Conservation (phyloP, 2,329 filamentous ascomycete species). For the Aspergillus quadricinctus region DNA sequence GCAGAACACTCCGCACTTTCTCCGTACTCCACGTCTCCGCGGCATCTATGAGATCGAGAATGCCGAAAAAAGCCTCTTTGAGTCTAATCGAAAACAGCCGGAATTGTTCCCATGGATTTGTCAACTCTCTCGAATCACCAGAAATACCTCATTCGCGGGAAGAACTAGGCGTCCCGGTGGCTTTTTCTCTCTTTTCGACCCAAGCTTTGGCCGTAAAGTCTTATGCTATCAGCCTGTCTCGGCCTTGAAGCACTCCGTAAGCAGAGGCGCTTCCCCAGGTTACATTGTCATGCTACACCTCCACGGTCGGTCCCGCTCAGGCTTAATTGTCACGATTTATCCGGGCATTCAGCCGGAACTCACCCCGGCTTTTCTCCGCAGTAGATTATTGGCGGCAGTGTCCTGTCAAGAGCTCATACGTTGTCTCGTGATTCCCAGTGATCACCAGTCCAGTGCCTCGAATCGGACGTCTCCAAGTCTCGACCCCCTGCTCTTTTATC, state of each 20-base stretch:
- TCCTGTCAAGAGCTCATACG: neutral
- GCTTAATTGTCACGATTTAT: neutral
- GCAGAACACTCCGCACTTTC: neutral
- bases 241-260: neutral
- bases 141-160: neutral
- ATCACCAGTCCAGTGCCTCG: neutral
- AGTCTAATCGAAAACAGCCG: too few species aligned
- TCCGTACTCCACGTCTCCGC: neutral
- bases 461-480: neutral
- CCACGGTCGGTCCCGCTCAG: neutral
- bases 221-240: neutral
- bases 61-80: neutral
- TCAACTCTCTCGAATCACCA: neutral
- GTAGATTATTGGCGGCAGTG: neutral
- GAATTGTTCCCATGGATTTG: too few species aligned
- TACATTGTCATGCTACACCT: neutral
- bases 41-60: neutral
- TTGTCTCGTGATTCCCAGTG: neutral
- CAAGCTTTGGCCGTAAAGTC: neutral
- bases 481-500: neutral
- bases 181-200: neutral
- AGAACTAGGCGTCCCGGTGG: neutral
- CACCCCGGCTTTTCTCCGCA: neutral
- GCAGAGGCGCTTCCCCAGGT: neutral
- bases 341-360: slow-evolving; percentile 4